Evolutionary conservation across 208 protist genomes (phyloP).

Genomic region (Trypanosoma melophagium): DNA sequence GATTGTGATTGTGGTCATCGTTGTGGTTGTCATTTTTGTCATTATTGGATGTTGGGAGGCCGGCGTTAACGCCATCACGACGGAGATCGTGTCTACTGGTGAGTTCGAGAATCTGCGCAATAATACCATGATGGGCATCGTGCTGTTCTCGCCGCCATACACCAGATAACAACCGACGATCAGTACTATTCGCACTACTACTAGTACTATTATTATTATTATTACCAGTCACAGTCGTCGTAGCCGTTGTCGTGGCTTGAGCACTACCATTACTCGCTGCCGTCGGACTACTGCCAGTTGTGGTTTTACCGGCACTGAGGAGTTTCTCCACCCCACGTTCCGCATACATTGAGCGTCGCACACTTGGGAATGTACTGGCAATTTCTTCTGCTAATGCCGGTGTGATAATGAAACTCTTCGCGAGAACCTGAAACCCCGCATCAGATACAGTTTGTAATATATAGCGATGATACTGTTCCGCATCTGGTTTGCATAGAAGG

Average conservation of each 20-base stretch:
- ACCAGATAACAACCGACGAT: too few relatives aligned
- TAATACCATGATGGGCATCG: constrained; percentile 22
- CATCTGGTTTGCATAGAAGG: constrained; percentile 73
- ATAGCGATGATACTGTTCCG: constrained; percentile 37
- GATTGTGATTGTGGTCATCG: neutral
- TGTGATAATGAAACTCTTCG: constrained; percentile 50
- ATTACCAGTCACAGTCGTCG: too few relatives aligned
- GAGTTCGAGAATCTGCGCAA: constrained; percentile 33
- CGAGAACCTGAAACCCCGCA: constrained; percentile 55
- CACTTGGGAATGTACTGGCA: constrained; percentile 48
- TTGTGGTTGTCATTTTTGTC: neutral
- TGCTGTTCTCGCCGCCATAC: too few relatives aligned
- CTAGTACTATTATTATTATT: constrained; percentile 8
- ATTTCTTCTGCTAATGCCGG: constrained; percentile 45
- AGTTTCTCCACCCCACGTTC: constrained; percentile 21
- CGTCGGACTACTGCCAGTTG: too few relatives aligned
- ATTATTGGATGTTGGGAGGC: constrained; percentile 14
- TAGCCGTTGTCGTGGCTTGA: too few relatives aligned
- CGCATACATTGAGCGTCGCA: constrained; percentile 27
- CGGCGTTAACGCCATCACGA: constrained; percentile 34
- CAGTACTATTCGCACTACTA: neutral
- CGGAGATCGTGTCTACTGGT: constrained; percentile 17
- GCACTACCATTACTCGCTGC: too few relatives aligned
- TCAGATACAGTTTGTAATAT: constrained; percentile 57
- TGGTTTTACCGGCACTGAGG: constrained; percentile 11